Evolutionary conservation across 352 stramenopile species (phyloP).

Genomic region (Saprolegnia diclina): DNA sequence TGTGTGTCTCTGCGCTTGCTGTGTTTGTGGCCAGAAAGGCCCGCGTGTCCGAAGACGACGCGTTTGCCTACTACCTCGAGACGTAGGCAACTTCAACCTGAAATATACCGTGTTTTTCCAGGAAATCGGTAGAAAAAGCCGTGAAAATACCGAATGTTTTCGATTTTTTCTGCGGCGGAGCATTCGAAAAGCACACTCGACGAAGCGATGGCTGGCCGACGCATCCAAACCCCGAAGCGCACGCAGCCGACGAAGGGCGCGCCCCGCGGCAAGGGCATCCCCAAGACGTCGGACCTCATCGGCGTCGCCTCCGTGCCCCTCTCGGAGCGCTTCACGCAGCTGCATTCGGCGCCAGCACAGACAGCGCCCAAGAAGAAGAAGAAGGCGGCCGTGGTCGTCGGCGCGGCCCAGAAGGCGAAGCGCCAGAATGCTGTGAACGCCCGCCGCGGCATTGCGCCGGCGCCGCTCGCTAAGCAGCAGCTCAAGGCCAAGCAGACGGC

Average conservation of each 20-base stretch:
- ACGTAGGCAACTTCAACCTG: too few relatives aligned
- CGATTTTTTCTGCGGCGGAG: too few relatives aligned
- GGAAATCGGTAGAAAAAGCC: not conserved
- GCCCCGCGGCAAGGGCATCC: not conserved
- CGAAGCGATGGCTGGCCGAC: not conserved
- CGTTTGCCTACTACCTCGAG: too few relatives aligned
- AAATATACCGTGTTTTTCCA: too few relatives aligned
- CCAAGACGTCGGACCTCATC: constrained; percentile 33
- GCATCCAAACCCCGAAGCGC: not conserved
- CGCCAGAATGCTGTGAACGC: constrained; percentile 70
- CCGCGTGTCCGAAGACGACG: too few relatives aligned
- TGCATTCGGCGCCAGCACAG: constrained; percentile 37
- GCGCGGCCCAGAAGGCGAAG: constrained; percentile 45
- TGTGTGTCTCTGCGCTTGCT: too few relatives aligned
- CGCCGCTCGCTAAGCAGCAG: constrained; percentile 30
- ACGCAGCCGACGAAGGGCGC: not conserved
- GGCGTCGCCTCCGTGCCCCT: constrained; percentile 62
- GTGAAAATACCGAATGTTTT: not conserved
- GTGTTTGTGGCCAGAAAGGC: too few relatives aligned
- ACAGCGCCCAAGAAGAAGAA: constrained; percentile 35
- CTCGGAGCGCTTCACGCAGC: constrained; percentile 64
- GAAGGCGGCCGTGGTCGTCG: constrained; percentile 25
- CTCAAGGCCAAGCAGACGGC: constrained; percentile 28
- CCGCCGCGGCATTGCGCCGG: constrained; percentile 49
- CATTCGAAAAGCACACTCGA: not conserved